Base-by-base conservation (phyloP, 2,329 filamentous ascomycete species). In the Ceratocystis huliohia region DNA sequence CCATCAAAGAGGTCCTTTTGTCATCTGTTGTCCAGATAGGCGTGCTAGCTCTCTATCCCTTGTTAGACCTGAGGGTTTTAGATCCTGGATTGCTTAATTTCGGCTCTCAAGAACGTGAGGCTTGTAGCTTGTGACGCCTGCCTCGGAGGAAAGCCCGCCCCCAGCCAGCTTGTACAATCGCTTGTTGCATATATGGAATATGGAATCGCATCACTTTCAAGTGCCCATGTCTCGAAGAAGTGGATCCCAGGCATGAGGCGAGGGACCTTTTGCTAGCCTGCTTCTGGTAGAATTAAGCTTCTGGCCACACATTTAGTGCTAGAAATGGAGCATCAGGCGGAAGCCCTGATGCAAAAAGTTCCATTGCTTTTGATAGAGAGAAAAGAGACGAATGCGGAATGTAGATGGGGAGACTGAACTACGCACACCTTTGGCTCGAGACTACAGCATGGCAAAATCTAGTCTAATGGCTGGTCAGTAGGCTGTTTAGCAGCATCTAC, bases 271-370 rank as follows among this genome's bases (percentile, higher is more conserved):
- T 59, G 56, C 20, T 59, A 59, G 56, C 56, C 28, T 59, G 28
- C 30, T 13, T 57, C 22, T 59, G 25, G 8, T 30, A 37, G 56
- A 59, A 59, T 59, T 59, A 59, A 59, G 7, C 56, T 59, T 59
- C 56, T 59, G 56, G 20, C 56, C 56, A 20, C 56, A 30, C 56
- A 59, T 59, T 33, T 59, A 59, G 28, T 59, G 28, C 28, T 59
- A 17, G 25, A 64, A 56, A 41, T 57, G 25, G 63, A 41, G 46
- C 45, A 20, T 15, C 46, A 28, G 50, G 5, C n/a, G 13, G 50
- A 44, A 59, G 64, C 37, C 64, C 64, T 45, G 25, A n/a, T 59
- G 64, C 44, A 65, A 65, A 65, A 65, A 65, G 64, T 65, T 65
- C 53, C 64, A 65, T 37, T 48, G 53, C n/a, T 13, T 8, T 53